Conservation (phyloP, 2,329 filamentous ascomycete genomes). For the Coniochaeta sp. region DNA sequence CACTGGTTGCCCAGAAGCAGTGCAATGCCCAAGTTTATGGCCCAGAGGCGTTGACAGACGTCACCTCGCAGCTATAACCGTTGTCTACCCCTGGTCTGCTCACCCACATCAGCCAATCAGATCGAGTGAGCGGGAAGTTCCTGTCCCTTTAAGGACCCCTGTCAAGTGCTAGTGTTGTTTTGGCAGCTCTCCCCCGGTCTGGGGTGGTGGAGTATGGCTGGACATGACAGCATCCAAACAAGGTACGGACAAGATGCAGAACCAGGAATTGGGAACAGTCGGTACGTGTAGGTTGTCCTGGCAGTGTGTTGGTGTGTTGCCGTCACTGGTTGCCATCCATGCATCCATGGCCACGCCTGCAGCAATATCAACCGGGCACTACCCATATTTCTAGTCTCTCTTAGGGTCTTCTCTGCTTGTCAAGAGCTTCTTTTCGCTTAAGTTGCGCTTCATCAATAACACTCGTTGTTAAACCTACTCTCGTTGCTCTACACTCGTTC, state of each 20-base stretch:
- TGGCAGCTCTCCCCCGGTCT: conserved; percentile 8
- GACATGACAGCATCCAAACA: conserved; percentile 12
- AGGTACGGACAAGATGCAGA: conserved; percentile 2
- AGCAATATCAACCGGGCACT: conserved; percentile 2
- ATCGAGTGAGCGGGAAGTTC: not conserved
- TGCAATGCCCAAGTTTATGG: conserved; percentile 5
- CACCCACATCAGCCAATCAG: conserved; percentile 13
- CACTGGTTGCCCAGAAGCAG: not conserved
- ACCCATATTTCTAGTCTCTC: conserved; percentile 4
- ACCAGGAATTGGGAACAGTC: conserved; percentile 2
- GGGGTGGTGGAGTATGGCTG: conserved; percentile 14
- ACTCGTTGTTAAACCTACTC: not conserved
- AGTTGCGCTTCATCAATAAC: conserved; percentile 5
- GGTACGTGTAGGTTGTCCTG: not conserved
- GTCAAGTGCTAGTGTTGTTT: conserved; percentile 6
- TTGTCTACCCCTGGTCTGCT: conserved; percentile 10
- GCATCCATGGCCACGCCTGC: not conserved
- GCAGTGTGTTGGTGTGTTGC: not conserved
- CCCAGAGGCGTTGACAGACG: conserved; percentile 11
- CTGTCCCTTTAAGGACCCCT: conserved; percentile 7
- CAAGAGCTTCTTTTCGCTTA: conserved; percentile 9
- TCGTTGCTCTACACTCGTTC: conserved; percentile 14
- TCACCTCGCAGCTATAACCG: conserved; percentile 15
- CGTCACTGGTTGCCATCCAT: not conserved
- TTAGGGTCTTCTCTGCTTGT: not conserved